Evolutionary conservation across 129 eudicot genomes (phyloP).

Genomic region (Ambrosia trifida): DNA sequence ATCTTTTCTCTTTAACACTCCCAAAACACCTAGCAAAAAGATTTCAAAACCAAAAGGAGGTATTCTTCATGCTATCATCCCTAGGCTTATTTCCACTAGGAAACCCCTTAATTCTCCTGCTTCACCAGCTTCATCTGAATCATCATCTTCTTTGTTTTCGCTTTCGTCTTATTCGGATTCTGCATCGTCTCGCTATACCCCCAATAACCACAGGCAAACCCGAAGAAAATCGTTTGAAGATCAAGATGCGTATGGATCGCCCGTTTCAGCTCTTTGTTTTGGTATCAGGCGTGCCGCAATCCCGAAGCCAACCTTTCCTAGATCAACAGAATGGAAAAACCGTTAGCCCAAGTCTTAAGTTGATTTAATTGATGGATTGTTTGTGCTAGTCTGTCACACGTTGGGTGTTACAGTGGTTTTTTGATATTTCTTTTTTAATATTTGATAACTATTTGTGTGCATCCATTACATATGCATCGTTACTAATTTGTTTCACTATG

Average conservation of each 20-base stretch:
- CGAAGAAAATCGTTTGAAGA: conserved; percentile 32
- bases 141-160: conserved; percentile 33
- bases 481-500: background rate
- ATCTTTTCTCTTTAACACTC: conserved; percentile 37
- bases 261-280: conserved; percentile 47
- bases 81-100: conserved; percentile 33
- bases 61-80: conserved; percentile 34
- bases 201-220: background rate
- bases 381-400: background rate
- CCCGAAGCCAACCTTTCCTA: conserved; percentile 5
- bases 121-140: conserved; percentile 36
- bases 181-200: conserved; percentile 35
- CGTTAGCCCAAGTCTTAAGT: background rate
- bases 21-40: conserved; percentile 34
- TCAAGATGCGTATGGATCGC: conserved; percentile 36
- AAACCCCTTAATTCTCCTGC: conserved; percentile 33
- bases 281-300: conserved; percentile 36
- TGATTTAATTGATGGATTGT: background rate
- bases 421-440: conserved; percentile 9
- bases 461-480: too few species aligned
- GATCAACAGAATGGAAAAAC: background rate
- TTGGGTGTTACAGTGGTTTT: conserved; percentile 3
- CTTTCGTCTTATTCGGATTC: conserved; percentile 42
- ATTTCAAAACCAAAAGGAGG: conserved; percentile 35
- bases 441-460: conserved; percentile 7